Conservation (phyloP, 2,329 filamentous ascomycete genomes). For the Colletotrichum sp. region DNA sequence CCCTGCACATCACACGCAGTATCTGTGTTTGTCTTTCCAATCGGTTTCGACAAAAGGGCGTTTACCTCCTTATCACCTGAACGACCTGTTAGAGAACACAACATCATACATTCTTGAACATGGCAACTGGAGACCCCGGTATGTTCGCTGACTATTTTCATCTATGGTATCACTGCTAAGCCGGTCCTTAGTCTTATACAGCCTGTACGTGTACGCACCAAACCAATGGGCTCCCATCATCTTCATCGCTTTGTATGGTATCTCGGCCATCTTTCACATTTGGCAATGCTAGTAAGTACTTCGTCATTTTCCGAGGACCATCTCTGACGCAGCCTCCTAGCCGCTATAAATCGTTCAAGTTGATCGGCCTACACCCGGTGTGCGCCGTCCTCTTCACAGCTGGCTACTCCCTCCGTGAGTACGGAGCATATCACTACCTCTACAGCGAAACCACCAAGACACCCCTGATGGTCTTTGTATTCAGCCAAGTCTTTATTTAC, state of each 20-base stretch:
- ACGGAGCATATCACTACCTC: constrained; percentile 53
- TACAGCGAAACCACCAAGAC: constrained; percentile 28
- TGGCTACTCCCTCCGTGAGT: constrained; percentile 59
- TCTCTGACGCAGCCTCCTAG: constrained; percentile 30
- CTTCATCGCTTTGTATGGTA: constrained; percentile 52
- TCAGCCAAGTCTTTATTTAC: constrained; percentile 44
- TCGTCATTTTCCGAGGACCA: neutral
- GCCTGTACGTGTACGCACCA: constrained; percentile 50
- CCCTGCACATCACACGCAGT: neutral
- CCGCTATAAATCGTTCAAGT: constrained; percentile 55
- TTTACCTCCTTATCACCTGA: neutral
- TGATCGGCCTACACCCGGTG: constrained; percentile 55
- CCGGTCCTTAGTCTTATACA: neutral
- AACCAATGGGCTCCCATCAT: constrained; percentile 59
- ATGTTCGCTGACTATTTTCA: neutral
- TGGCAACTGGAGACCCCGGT: neutral
- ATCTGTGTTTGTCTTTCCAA: neutral
- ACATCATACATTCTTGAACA: neutral
- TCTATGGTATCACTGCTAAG: neutral
- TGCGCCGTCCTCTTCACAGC: constrained; percentile 55
- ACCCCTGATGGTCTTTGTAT: constrained; percentile 46
- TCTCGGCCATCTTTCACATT: constrained; percentile 52
- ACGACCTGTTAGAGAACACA: neutral
- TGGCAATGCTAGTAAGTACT: constrained; percentile 53
- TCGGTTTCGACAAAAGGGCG: neutral